These are phyloP conservation scores for Bruguiera parviflora DNA, from an alignment of 345 rosid species.

Conservation along the genomic window DNA sequence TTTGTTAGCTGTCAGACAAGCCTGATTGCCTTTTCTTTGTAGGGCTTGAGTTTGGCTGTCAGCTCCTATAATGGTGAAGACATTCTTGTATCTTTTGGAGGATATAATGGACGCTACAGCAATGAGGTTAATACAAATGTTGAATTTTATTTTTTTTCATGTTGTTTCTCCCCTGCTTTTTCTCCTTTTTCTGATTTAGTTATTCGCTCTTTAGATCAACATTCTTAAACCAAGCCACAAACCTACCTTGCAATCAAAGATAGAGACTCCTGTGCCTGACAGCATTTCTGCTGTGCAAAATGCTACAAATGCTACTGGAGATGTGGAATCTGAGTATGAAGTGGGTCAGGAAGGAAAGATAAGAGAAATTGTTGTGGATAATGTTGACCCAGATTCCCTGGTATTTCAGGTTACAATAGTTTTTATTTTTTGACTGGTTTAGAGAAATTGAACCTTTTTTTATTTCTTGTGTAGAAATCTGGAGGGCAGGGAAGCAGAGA, in stretches of 20 bases:
- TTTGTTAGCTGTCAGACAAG: background rate
- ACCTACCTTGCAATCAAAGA: slow-evolving; percentile 73
- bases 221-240: slow-evolving; percentile 96
- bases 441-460: background rate
- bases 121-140: slow-evolving; percentile 53
- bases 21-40: slow-evolving; percentile 21
- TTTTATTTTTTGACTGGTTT: background rate
- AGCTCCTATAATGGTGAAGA: slow-evolving; percentile 81
- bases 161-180: slow-evolving; percentile 3
- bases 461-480: slow-evolving; percentile 40
- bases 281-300: slow-evolving; percentile 74
- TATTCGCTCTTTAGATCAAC: slow-evolving; percentile 50
- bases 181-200: slow-evolving; percentile 19
- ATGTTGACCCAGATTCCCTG: slow-evolving; percentile 47
- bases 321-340: slow-evolving; percentile 76
- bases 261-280: slow-evolving; percentile 56
- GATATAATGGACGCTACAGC: slow-evolving; percentile 94
- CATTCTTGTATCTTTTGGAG: slow-evolving; percentile 89
- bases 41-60: slow-evolving; percentile 92
- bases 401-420: slow-evolving; percentile 31
- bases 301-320: slow-evolving; percentile 66
- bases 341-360: slow-evolving; percentile 76
- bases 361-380: slow-evolving; percentile 83
- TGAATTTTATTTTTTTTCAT: slow-evolving; percentile 12
- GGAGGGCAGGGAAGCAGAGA: slow-evolving; percentile 48